phyloP scores from a whole-genome alignment of 345 rosid species.

The Heritiera fomes region DNA sequence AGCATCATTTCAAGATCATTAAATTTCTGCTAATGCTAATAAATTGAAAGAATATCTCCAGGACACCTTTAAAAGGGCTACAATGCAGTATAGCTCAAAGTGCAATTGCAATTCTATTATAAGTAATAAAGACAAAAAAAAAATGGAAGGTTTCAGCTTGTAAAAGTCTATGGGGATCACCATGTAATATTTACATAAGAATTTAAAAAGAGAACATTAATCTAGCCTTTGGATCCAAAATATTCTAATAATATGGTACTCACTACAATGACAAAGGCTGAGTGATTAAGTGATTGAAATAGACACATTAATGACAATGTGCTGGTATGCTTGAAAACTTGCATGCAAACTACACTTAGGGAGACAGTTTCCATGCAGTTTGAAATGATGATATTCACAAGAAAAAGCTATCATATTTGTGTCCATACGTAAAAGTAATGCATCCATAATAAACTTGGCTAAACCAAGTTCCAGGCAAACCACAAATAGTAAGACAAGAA shows the following conservation, averaged over 20 bases:
- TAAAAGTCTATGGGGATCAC: neutral
- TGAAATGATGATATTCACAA: neutral
- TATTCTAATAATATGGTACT: neutral
- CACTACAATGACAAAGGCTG: neutral
- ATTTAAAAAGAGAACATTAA: neutral
- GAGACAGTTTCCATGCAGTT: neutral
- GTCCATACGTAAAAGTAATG: neutral
- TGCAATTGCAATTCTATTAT: neutral
- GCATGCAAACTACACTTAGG: neutral
- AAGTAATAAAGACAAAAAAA: neutral
- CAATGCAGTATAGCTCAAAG: conserved; percentile 3
- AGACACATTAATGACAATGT: neutral
- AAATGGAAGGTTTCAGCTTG: neutral
- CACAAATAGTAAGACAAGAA: conserved; percentile 6
- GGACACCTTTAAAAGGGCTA: neutral
- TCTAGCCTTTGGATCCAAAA: neutral
- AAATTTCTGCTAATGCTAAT: neutral
- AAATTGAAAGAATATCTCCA: neutral
- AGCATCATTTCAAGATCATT: neutral
- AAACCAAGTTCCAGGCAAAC: neutral
- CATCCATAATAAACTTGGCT: neutral
- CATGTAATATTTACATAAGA: neutral
- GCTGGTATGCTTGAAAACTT: neutral
- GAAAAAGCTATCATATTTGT: neutral
- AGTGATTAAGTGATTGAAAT: neutral